Evolutionary conservation across 2,329 filamentous ascomycete genomes (phyloP).

Genomic region (Colletotrichum limetticola): DNA sequence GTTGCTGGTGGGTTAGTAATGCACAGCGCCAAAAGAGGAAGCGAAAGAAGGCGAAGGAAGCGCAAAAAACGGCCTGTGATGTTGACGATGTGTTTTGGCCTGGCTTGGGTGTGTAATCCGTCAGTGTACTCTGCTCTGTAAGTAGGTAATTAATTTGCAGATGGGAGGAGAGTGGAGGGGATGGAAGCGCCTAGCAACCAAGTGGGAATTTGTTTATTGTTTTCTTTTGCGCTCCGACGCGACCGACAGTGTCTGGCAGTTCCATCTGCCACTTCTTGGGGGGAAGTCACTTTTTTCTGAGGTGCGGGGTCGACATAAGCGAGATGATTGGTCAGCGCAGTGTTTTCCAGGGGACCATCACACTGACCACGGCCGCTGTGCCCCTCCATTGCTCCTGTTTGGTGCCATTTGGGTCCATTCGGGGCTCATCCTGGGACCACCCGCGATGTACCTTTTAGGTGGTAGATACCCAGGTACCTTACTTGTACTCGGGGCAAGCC

Average conservation of each 20-base stretch:
- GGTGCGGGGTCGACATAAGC: conserved; percentile 5
- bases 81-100: conserved; percentile 17
- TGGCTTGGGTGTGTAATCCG: background rate
- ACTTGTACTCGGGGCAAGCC: no score
- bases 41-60: background rate
- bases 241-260: conserved; percentile 5
- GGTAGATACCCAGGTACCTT: background rate
- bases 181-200: conserved; percentile 42
- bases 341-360: background rate
- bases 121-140: background rate
- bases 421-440: no score
- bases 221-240: conserved; percentile 40
- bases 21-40: conserved; percentile 4
- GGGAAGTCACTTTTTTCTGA: background rate
- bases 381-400: conserved; percentile 12
- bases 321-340: background rate
- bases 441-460: no score
- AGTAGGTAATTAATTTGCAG: background rate
- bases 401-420: no score
- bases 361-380: background rate
- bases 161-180: background rate
- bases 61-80: conserved; percentile 10
- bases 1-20: conserved; percentile 24
- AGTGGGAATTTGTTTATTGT: conserved; percentile 41
- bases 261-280: background rate